These are phyloP conservation scores for Leptographium wingfieldii DNA, from an alignment of 2,329 filamentous ascomycete genomes.

Conservation along the genomic window DNA sequence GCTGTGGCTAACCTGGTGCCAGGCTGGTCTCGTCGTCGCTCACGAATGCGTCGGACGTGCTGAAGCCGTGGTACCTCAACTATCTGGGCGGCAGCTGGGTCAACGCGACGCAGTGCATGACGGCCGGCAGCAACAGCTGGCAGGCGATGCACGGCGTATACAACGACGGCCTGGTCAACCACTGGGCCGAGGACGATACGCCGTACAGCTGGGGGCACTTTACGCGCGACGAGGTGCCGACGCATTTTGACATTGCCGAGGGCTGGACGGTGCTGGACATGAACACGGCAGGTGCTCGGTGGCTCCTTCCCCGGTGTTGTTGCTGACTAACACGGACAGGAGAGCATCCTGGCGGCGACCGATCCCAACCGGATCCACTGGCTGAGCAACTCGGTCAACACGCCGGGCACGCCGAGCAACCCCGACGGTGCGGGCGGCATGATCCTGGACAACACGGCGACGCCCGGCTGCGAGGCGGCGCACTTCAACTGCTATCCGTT, in stretches of 20 bases:
- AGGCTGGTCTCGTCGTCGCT: not conserved
- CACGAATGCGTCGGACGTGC: slow-evolving; percentile 3
- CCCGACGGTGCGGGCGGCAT: slow-evolving; percentile 27
- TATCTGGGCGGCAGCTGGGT: slow-evolving; percentile 36
- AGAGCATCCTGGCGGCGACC: slow-evolving; percentile 36
- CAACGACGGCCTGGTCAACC: slow-evolving; percentile 37
- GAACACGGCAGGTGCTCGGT: slow-evolving; percentile 21
- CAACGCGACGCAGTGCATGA: slow-evolving; percentile 41
- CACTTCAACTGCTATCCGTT: slow-evolving; percentile 31
- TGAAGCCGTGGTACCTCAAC: slow-evolving; percentile 42
- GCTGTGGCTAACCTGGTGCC: not conserved
- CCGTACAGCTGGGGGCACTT: slow-evolving; percentile 40
- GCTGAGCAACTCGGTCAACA: slow-evolving; percentile 37
- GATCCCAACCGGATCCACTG: slow-evolving; percentile 39
- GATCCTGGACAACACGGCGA: slow-evolving; percentile 34
- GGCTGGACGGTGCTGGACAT: slow-evolving; percentile 42
- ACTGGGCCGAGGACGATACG: slow-evolving; percentile 41
- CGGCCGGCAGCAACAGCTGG: slow-evolving; percentile 38
- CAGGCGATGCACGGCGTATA: slow-evolving; percentile 36
- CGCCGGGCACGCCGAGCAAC: slow-evolving; percentile 30
- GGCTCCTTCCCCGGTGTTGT: not conserved
- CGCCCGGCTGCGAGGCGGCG: slow-evolving; percentile 27
- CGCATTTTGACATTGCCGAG: slow-evolving; percentile 42
- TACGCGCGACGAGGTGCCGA: slow-evolving; percentile 37
- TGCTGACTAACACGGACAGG: slow-evolving; percentile 13